A percentile compares a stretch with the other conserved stretches of the same genome.
phyloP scores from a whole-genome alignment of 257 asterid species.

The Knoxia roxburghii region DNA sequence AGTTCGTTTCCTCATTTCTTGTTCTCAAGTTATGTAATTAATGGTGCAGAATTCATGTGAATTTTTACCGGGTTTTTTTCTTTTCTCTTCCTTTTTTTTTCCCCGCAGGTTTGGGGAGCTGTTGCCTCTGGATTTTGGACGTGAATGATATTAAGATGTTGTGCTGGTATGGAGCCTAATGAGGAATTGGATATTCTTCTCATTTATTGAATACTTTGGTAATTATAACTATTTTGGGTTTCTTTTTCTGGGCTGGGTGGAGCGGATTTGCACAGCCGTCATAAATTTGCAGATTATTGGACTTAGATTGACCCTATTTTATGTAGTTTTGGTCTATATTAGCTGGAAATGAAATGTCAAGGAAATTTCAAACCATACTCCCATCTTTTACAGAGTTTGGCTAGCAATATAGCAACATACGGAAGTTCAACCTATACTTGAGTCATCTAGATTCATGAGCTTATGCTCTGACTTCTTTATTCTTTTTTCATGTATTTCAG shows the following conservation, averaged over 20 bases:
- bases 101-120: no score
- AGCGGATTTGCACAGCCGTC: not conserved
- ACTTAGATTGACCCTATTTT: not conserved
- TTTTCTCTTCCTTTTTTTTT: no score
- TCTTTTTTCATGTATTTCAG: not conserved
- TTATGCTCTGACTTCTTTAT: not conserved
- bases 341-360: not conserved
- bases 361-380: not conserved
- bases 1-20: no score
- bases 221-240: not conserved
- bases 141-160: not conserved
- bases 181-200: not conserved
- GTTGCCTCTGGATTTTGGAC: no score
- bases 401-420: no score
- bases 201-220: not conserved
- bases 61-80: no score
- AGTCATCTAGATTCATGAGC: not conserved
- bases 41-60: no score
- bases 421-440: no score
- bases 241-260: not conserved
- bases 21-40: no score
- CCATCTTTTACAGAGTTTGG: not conserved
- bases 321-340: not conserved
- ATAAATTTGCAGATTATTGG: not conserved
- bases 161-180: not conserved